A percentile compares a stretch with the other conserved stretches of the same genome.
Conservation (phyloP, 2,329 filamentous ascomycete species). For the Diaporthe eres region DNA sequence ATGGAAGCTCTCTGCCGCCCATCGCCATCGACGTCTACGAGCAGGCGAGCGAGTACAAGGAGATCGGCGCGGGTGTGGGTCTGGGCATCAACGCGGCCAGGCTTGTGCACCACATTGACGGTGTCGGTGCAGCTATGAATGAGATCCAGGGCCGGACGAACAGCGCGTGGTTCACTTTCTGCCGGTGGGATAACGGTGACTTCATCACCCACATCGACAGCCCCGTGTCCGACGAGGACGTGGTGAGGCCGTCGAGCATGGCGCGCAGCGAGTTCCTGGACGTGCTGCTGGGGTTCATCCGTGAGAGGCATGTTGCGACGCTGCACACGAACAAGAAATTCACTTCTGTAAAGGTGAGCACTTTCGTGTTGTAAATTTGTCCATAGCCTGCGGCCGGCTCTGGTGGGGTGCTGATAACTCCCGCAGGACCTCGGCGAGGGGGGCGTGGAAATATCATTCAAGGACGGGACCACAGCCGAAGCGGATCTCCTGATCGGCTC, state of each 20-base stretch:
- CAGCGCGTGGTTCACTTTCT: slow-evolving; percentile 36
- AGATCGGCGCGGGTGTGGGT: slow-evolving; percentile 39
- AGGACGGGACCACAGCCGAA: slow-evolving; percentile 29
- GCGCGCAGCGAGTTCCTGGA: slow-evolving; percentile 39
- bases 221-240: neutral
- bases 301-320: slow-evolving; percentile 20
- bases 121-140: slow-evolving; percentile 33
- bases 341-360: slow-evolving; percentile 18
- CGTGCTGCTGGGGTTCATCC: slow-evolving; percentile 28
- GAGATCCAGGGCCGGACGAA: slow-evolving; percentile 28
- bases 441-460: slow-evolving; percentile 39
- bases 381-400: too few species aligned
- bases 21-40: slow-evolving; percentile 38
- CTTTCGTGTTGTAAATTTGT: neutral
- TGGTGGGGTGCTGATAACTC: neutral
- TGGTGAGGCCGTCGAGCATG: slow-evolving; percentile 34
- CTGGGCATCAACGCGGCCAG: slow-evolving; percentile 54
- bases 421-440: slow-evolving; percentile 43
- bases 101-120: slow-evolving; percentile 33
- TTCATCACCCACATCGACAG: slow-evolving; percentile 32
- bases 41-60: slow-evolving; percentile 37
- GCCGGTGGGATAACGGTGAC: slow-evolving; percentile 32
- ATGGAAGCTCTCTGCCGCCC: neutral
- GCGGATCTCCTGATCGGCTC: slow-evolving; percentile 42
- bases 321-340: slow-evolving; percentile 37